Base-by-base conservation (phyloP, 768 basidiomycete genomes). In the Neoboletus subvelutipes region DNA sequence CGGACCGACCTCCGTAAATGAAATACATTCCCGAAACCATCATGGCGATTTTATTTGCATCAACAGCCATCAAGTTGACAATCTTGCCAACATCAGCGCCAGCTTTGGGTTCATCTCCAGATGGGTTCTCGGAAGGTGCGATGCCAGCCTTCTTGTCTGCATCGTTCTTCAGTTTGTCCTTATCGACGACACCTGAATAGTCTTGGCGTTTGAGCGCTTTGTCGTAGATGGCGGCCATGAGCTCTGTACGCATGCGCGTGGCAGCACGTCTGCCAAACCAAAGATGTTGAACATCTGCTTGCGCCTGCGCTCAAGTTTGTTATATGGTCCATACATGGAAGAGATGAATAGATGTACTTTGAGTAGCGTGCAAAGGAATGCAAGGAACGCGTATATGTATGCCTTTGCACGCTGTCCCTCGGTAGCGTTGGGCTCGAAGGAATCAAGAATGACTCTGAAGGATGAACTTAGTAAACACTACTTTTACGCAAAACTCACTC, bases 11-110 rank as follows among this genome's bases (percentile, higher is more conserved):
- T 66, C 86, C 84, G 56, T 90, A 91, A 31, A 88, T 73, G 67
- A 86, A 83, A 64, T 88, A 90, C 51, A 78, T 67, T 2, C 78
- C 80, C 0, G 87, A 81, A 8, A 76, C 62, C 52, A 79, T 83
- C 73, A 78, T 77, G 3, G 83, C 73, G 54, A 88, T 71, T 76
- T 79, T 74, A 64, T 85, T 87, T 3, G 86, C 84, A 67, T 92
- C 90, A 8, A 83, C 84, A 15, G 89, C 85, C 92, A 95, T 95
- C 36, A 94, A 73, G 61, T 92, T 92, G 53, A 94, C 90, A 51
- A 95, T 91, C 70, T 94, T 94, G 13, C 94, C 94, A 13, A 90
- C 79, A 67, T 93, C 90, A 9, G 94, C 94, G 17, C 91, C 89
- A 1, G 87, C 81, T 62, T 83, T 87, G 1, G 85, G 82, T 31